phyloP scores from a whole-genome alignment of 2,329 filamentous ascomycete species.

The Botrytis galanthina region DNA sequence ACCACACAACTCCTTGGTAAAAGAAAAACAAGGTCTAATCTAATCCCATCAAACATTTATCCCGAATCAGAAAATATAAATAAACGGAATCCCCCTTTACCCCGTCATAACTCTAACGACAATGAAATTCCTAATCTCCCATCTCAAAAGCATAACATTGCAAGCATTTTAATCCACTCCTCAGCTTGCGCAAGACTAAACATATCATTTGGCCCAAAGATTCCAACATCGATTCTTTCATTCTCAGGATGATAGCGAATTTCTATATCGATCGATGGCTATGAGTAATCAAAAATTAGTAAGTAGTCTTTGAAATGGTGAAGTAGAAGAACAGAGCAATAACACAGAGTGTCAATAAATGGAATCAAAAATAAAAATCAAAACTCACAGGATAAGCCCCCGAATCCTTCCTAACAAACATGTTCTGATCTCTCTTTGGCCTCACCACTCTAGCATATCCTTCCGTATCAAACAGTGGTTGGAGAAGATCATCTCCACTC shows the following conservation, averaged over 20 bases:
- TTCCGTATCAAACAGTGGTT: background rate
- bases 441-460: background rate
- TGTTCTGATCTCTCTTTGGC: background rate
- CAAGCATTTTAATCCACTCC: background rate
- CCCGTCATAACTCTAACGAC: background rate
- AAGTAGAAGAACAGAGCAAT: background rate
- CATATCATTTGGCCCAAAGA: constrained; percentile 34
- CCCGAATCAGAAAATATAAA: background rate
- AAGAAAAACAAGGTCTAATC: background rate
- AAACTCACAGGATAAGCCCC: constrained; percentile 33
- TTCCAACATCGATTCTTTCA: constrained; percentile 33
- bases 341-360: background rate
- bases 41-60: background rate
- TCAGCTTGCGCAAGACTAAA: constrained; percentile 30
- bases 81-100: background rate
- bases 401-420: background rate
- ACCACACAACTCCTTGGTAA: background rate
- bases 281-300: constrained; percentile 12
- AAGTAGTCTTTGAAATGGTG: background rate
- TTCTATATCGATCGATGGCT: constrained; percentile 38
- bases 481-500: background rate
- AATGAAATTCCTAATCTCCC: background rate
- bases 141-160: background rate
- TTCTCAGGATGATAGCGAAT: constrained; percentile 29
- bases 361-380: background rate